Percentiles rank a stretch among this genome's conserved stretches.
These are phyloP conservation scores for Chytriomyces hyalinus DNA, from an alignment of 192 early-diverging fungal species.

Conservation along the genomic window DNA sequence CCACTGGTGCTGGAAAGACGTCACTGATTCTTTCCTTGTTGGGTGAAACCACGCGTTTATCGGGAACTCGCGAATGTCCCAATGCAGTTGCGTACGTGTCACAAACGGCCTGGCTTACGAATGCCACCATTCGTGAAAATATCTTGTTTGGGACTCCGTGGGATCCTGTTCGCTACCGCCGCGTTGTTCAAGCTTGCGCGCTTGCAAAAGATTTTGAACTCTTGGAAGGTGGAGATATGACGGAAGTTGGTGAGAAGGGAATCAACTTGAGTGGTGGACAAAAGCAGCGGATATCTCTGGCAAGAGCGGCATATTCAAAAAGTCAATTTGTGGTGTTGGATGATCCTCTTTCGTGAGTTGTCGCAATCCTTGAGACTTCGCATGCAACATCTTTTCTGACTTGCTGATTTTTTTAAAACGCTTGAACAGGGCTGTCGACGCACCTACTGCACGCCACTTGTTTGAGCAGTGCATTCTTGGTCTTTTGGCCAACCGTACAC, in stretches of 20 bases:
- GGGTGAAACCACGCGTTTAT: conserved; percentile 69
- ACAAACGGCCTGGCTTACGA: conserved; percentile 65
- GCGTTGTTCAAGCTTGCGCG: conserved; percentile 69
- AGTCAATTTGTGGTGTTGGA: conserved; percentile 76
- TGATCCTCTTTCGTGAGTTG: conserved; percentile 68
- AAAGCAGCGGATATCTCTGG: conserved; percentile 56
- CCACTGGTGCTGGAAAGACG: conserved; percentile 82
- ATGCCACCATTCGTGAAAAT: conserved; percentile 68
- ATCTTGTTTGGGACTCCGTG: conserved; percentile 67
- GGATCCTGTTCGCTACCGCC: conserved; percentile 61
- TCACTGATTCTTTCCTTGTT: conserved; percentile 77
- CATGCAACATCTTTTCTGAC: too few species aligned
- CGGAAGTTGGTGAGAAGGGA: conserved; percentile 78
- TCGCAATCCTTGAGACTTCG: too few species aligned
- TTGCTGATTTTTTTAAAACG: too few species aligned
- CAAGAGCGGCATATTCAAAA: conserved; percentile 76
- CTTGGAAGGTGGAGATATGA: conserved; percentile 42
- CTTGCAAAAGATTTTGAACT: conserved; percentile 64
- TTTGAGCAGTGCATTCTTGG: conserved; percentile 79
- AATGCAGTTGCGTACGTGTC: conserved; percentile 68
- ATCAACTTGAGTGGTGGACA: conserved; percentile 55
- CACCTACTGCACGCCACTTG: conserved; percentile 60
- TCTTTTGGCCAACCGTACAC: conserved; percentile 71
- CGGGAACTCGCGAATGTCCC: conserved; percentile 47
- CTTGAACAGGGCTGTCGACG: conserved; percentile 73